Evolutionary conservation across 306 rosid species (phyloP).

Genomic region (Sindora glabra): DNA sequence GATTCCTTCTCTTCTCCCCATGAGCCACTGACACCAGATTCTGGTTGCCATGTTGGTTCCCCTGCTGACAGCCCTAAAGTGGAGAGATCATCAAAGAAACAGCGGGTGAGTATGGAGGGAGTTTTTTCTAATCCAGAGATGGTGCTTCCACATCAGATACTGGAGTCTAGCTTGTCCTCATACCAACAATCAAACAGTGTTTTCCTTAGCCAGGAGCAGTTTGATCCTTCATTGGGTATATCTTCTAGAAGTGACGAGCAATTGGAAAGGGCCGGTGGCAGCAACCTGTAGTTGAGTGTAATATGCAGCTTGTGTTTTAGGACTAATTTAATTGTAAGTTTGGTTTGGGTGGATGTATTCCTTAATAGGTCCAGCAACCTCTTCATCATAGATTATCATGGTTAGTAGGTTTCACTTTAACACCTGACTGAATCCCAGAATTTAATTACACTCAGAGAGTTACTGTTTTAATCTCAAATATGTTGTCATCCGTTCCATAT

Average conservation of each 20-base stretch:
- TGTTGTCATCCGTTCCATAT: neutral
- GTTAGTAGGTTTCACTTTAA: slow-evolving; percentile 33
- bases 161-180: slow-evolving; percentile 79
- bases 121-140: slow-evolving; percentile 46
- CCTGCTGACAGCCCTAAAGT: slow-evolving; percentile 61
- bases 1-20: slow-evolving; percentile 79
- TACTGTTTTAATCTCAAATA: slow-evolving; percentile 5
- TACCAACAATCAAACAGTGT: slow-evolving; percentile 41
- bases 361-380: slow-evolving; percentile 29
- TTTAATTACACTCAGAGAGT: slow-evolving; percentile 19
- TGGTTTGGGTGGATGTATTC: slow-evolving; percentile 30
- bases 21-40: slow-evolving; percentile 89
- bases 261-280: slow-evolving; percentile 37
- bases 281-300: slow-evolving; percentile 34
- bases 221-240: slow-evolving; percentile 46
- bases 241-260: slow-evolving; percentile 34
- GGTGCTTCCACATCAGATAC: slow-evolving; percentile 72
- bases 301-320: slow-evolving; percentile 23
- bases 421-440: slow-evolving; percentile 8
- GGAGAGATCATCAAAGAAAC: slow-evolving; percentile 60
- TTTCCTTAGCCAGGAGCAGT: slow-evolving; percentile 46
- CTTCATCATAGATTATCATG: slow-evolving; percentile 22
- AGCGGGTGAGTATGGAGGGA: slow-evolving; percentile 35
- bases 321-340: slow-evolving; percentile 18
- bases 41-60: slow-evolving; percentile 56